These are phyloP conservation scores for Candida broadrunensis DNA, from an alignment of 805 yeast species.

Conservation along the genomic window DNA sequence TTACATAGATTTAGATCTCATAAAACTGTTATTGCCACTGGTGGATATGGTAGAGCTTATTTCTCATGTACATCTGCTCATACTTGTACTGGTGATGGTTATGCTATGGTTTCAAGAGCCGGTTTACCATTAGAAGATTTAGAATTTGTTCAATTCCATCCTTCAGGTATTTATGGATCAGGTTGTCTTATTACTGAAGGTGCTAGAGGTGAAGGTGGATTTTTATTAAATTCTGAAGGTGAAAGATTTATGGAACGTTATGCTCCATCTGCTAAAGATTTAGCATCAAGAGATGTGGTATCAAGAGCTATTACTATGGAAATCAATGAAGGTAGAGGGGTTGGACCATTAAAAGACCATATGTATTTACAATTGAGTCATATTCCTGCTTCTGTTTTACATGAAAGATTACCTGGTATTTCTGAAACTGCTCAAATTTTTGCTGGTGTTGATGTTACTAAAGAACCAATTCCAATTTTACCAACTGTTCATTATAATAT, in stretches of 20 bases:
- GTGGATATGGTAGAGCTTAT: slow-evolving; percentile 98
- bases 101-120: slow-evolving; percentile 97
- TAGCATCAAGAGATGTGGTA: slow-evolving; percentile 97
- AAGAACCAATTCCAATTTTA: slow-evolving; percentile 97
- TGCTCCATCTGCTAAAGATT: slow-evolving; percentile 97
- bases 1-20: slow-evolving; percentile 97
- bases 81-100: slow-evolving; percentile 99
- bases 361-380: slow-evolving; percentile 92
- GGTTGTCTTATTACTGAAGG: slow-evolving; percentile 99
- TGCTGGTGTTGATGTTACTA: slow-evolving; percentile 99
- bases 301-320: slow-evolving; percentile 98
- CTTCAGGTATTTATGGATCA: slow-evolving; percentile 98
- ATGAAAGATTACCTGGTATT: slow-evolving; percentile 98
- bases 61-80: slow-evolving; percentile 99
- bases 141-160: slow-evolving; percentile 98
- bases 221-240: slow-evolving; percentile 92
- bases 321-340: slow-evolving; percentile 99
- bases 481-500: slow-evolving; percentile 99
- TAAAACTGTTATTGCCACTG: slow-evolving; percentile 95
- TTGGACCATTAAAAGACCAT: slow-evolving; percentile 94
- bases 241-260: slow-evolving; percentile 99
- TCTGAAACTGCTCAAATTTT: slow-evolving; percentile 97
- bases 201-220: slow-evolving; percentile 99
- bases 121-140: slow-evolving; percentile 97
- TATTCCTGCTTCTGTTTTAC: slow-evolving; percentile 84